phyloP scores from a whole-genome alignment of 2,329 filamentous ascomycete genomes.

The Trichoderma harzianum region DNA sequence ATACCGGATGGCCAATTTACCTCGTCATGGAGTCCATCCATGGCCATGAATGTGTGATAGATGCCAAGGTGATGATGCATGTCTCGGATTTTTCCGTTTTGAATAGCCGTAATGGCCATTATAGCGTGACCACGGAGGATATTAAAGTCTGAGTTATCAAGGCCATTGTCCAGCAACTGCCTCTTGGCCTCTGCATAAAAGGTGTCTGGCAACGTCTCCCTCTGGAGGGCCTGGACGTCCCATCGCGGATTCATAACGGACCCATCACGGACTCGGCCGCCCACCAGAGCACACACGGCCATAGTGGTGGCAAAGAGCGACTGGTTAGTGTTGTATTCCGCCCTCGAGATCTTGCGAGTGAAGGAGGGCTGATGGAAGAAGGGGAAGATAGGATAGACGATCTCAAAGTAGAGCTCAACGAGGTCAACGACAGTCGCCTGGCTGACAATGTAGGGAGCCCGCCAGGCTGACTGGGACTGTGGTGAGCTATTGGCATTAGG shows the following conservation, averaged over 20 bases:
- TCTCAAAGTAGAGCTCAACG: slow-evolving; percentile 49
- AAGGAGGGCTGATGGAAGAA: slow-evolving; percentile 49
- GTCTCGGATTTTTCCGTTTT: slow-evolving; percentile 45
- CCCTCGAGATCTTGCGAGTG: slow-evolving; percentile 36
- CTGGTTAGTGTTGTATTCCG: slow-evolving; percentile 42
- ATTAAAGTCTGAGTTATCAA: slow-evolving; percentile 16
- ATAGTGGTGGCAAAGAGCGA: slow-evolving; percentile 48
- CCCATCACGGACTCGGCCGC: slow-evolving; percentile 48
- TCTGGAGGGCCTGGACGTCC: slow-evolving; percentile 34
- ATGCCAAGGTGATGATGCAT: slow-evolving; percentile 51
- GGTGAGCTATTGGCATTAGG: background rate
- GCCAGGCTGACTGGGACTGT: slow-evolving; percentile 6
- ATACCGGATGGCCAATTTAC: slow-evolving; percentile 47
- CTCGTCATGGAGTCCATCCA: slow-evolving; percentile 52
- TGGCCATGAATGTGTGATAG: slow-evolving; percentile 47
- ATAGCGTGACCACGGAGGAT: slow-evolving; percentile 35
- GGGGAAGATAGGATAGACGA: slow-evolving; percentile 53
- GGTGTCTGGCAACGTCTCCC: slow-evolving; percentile 20
- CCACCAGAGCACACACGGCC: slow-evolving; percentile 49
- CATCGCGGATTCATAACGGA: slow-evolving; percentile 39
- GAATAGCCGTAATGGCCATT: slow-evolving; percentile 48
- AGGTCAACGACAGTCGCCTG: slow-evolving; percentile 36
- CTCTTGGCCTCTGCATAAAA: slow-evolving; percentile 24
- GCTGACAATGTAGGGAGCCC: slow-evolving; percentile 20
- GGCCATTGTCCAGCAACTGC: slow-evolving; percentile 17